Conservation (phyloP, 1,284 basidiomycete genomes). For the Ceratobasidium sp. region DNA sequence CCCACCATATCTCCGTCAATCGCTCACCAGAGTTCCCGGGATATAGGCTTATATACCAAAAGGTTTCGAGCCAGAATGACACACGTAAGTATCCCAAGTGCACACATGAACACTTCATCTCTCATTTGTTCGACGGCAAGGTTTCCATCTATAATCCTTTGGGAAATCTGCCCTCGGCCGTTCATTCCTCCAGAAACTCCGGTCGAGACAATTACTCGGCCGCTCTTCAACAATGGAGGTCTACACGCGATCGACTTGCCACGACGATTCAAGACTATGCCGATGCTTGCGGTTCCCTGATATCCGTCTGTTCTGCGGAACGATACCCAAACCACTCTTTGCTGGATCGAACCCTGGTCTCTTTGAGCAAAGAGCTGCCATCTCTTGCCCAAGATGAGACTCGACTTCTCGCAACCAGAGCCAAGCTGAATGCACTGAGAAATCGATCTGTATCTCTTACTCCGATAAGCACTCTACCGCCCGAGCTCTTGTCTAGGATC, state of each 20-base stretch:
- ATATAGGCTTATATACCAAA: background rate
- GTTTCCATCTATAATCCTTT: background rate
- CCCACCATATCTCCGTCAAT: constrained; percentile 12
- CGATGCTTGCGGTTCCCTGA: constrained; percentile 21
- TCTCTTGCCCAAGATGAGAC: background rate
- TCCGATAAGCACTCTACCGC: constrained; percentile 5
- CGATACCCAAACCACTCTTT: background rate
- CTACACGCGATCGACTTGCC: background rate
- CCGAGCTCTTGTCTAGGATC: constrained; percentile 13
- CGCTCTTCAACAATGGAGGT: constrained; percentile 5
- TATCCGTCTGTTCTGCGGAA: background rate
- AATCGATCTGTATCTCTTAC: background rate
- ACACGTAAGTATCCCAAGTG: background rate
- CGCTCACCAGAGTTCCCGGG: background rate
- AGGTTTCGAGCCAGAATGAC: background rate
- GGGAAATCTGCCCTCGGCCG: background rate
- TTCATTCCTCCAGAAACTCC: background rate
- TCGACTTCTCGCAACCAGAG: background rate
- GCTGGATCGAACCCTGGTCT: background rate
- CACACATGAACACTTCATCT: background rate
- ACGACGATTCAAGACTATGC: constrained; percentile 7
- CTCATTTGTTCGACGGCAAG: background rate
- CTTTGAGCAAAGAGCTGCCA: constrained; percentile 8
- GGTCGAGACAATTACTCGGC: background rate
- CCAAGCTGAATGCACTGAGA: background rate